phyloP scores from a whole-genome alignment of 768 basidiomycete genomes.

The Collybia mongolica region DNA sequence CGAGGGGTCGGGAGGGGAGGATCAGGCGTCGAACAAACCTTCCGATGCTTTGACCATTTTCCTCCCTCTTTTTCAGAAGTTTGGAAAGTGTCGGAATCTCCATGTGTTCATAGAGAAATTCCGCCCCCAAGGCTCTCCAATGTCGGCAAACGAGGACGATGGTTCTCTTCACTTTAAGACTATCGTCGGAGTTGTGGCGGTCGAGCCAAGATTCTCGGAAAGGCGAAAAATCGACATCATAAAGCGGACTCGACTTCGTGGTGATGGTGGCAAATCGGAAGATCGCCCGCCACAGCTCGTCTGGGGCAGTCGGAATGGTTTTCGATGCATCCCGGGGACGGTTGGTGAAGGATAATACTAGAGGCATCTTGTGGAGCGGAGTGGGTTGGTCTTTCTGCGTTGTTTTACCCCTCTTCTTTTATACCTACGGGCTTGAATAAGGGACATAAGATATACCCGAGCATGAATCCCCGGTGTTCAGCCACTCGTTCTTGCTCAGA shows the following conservation, averaged over 20 bases:
- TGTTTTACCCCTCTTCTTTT: no score
- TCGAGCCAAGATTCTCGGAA: slow-evolving; percentile 2
- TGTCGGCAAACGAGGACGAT: not conserved
- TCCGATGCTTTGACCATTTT: not conserved
- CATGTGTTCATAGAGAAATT: slow-evolving; percentile 2
- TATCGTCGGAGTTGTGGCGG: not conserved
- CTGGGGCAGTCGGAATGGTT: not conserved
- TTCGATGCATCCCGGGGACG: not conserved
- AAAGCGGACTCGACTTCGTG: not conserved
- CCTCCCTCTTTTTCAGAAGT: not conserved
- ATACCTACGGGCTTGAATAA: no score
- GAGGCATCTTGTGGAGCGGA: not conserved
- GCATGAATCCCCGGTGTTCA: no score
- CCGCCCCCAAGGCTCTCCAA: not conserved
- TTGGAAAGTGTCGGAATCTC: not conserved
- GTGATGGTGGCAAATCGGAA: slow-evolving; percentile 2
- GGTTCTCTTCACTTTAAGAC: not conserved
- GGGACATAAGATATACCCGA: no score
- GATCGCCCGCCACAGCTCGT: slow-evolving; percentile 1
- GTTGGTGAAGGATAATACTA: no score
- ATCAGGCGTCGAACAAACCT: not conserved
- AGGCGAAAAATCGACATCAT: not conserved
- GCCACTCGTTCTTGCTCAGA: no score
- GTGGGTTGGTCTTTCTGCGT: not conserved
- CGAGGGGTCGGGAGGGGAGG: not conserved